A percentile compares a stretch with the other conserved stretches of the same genome.
Evolutionary conservation across 140 eudicot species (phyloP).

Genomic region (Flaveria floridana): DNA sequence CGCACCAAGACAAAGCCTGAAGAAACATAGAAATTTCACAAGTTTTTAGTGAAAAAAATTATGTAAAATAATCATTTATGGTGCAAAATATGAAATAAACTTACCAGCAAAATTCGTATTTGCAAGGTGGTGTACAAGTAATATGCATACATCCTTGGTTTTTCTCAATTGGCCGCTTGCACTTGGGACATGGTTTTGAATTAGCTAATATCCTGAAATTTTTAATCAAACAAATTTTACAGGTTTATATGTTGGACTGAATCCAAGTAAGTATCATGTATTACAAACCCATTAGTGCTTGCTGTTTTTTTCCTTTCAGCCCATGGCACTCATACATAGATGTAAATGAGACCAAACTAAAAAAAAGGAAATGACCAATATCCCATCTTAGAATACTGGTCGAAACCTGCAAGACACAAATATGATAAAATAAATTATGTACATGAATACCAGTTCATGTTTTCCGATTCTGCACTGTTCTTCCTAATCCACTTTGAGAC

Average conservation of each 20-base stretch:
- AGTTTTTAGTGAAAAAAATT: conserved; percentile 7
- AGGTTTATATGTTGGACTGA: not conserved
- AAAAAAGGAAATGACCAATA: not conserved
- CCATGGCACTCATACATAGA: not conserved
- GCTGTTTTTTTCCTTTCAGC: not conserved
- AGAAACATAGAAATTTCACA: conserved; percentile 16
- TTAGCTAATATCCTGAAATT: conserved; percentile 85
- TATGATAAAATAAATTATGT: conserved; percentile 8
- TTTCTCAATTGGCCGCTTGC: conserved; percentile 98
- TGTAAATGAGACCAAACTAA: not conserved
- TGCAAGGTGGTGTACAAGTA: conserved; percentile 97
- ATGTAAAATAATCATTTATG: conserved; percentile 4
- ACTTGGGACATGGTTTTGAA: conserved; percentile 97
- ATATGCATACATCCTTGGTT: conserved; percentile 99
- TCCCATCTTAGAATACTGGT: not conserved
- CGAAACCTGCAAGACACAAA: not conserved
- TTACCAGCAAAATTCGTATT: conserved; percentile 97
- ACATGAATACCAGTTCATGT: conserved; percentile 66
- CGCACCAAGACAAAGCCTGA: conserved; percentile 96
- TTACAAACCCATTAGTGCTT: not conserved
- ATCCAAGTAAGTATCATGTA: conserved; percentile 4
- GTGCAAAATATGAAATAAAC: conserved; percentile 21
- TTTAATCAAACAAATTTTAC: conserved; percentile 7
- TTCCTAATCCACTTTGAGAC: conserved; percentile 77
- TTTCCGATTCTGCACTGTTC: conserved; percentile 78